Evolutionary conservation across 257 asterid species (phyloP).

Genomic region (Ocimum tenuiflorum): DNA sequence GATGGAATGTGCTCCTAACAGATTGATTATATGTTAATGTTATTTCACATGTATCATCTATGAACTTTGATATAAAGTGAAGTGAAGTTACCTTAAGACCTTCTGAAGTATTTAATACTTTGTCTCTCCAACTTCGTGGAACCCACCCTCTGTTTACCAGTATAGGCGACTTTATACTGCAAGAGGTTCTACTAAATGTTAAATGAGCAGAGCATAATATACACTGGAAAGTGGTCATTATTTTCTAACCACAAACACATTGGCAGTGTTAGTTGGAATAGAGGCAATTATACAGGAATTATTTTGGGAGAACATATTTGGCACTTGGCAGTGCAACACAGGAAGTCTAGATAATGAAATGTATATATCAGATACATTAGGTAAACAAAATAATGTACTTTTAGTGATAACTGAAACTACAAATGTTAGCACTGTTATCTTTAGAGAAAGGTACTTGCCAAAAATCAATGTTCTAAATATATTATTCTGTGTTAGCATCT

Average conservation of each 20-base stretch:
- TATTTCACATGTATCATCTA: constrained; percentile 17
- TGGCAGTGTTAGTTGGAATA: background rate
- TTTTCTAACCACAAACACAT: background rate
- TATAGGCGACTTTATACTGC: constrained; percentile 62
- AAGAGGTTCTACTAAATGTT: constrained; percentile 24
- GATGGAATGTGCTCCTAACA: constrained; percentile 48
- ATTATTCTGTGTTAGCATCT: too few species aligned
- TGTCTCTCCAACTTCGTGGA: constrained; percentile 92
- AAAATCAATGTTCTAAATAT: background rate
- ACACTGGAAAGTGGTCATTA: background rate
- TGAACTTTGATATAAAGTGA: background rate
- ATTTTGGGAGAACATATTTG: too few species aligned
- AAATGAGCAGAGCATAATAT: constrained; percentile 10
- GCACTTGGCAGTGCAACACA: background rate
- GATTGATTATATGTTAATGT: constrained; percentile 24
- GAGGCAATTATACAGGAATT: too few species aligned
- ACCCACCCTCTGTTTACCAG: constrained; percentile 99
- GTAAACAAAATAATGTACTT: background rate
- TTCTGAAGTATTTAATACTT: constrained; percentile 35
- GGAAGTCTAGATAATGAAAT: background rate
- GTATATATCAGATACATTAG: background rate
- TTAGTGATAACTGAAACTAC: background rate
- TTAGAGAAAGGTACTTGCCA: background rate
- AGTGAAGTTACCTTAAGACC: constrained; percentile 31
- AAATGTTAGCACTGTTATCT: background rate